These are phyloP conservation scores for Solanum chacoense DNA, from an alignment of 305 asterid species.

Conservation along the genomic window DNA sequence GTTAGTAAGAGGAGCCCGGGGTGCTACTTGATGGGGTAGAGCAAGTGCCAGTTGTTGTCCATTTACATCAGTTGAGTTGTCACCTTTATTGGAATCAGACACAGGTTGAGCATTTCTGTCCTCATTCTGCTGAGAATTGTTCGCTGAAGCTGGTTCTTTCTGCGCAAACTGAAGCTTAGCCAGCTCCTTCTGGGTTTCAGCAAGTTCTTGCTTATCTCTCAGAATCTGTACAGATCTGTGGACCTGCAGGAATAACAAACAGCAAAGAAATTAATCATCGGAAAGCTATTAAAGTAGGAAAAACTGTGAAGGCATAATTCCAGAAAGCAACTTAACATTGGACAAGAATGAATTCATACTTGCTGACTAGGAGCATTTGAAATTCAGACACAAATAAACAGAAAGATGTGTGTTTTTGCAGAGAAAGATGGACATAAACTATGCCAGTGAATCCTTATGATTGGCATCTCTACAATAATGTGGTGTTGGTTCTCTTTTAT, in stretches of 20 bases:
- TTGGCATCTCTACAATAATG: neutral
- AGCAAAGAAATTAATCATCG: neutral
- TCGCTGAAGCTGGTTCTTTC: constrained; percentile 45
- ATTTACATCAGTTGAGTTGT: constrained; percentile 34
- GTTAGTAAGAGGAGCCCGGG: constrained; percentile 29
- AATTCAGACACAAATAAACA: neutral
- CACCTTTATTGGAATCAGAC: constrained; percentile 40
- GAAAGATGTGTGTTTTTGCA: neutral
- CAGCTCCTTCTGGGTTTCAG: constrained; percentile 83
- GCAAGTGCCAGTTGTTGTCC: constrained; percentile 67
- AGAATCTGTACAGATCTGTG: constrained; percentile 90
- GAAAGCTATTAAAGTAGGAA: neutral
- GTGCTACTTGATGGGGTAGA: constrained; percentile 56
- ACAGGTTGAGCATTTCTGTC: constrained; percentile 35
- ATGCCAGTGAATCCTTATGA: neutral
- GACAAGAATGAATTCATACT: neutral
- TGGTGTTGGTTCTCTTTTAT: neutral
- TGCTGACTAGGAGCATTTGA: neutral
- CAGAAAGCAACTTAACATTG: neutral
- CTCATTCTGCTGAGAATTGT: constrained; percentile 38
- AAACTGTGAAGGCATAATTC: neutral
- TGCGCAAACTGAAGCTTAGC: constrained; percentile 76
- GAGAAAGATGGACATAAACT: neutral
- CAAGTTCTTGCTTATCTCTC: constrained; percentile 89
- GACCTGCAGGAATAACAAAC: constrained; percentile 39